A percentile compares a stretch with the other conserved stretches of the same genome.
Evolutionary conservation across 2,329 filamentous ascomycete species (phyloP).

Genomic region (Fusarium sp.): DNA sequence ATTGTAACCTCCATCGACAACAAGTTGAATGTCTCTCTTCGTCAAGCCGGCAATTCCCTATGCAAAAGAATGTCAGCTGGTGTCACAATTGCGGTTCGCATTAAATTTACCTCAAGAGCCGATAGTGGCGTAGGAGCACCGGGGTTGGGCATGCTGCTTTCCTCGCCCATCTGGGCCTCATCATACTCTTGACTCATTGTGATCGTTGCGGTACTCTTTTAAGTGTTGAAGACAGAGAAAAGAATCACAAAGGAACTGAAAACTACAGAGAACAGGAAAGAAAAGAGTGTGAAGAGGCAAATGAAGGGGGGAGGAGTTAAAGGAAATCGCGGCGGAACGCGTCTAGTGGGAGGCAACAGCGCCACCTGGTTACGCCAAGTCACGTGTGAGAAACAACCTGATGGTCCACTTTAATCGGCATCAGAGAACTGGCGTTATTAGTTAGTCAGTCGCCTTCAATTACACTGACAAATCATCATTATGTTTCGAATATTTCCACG

Average conservation of each 20-base stretch:
- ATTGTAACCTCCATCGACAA: constrained; percentile 92
- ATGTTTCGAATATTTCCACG: background rate
- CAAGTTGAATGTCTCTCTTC: constrained; percentile 93
- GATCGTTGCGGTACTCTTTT: background rate
- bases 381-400: constrained; percentile 49
- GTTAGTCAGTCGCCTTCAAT: background rate
- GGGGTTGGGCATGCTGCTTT: constrained; percentile 80
- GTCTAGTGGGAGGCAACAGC: constrained; percentile 49
- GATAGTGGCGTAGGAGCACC: constrained; percentile 93
- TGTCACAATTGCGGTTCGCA: background rate
- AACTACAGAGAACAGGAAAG: background rate
- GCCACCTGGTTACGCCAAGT: constrained; percentile 54
- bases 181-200: constrained; percentile 72
- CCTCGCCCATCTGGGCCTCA: constrained; percentile 74
- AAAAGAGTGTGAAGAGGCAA: constrained; percentile 28
- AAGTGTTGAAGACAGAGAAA: background rate
- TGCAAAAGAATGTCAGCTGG: constrained; percentile 20
- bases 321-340: constrained; percentile 54
- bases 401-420: background rate
- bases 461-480: background rate
- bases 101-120: constrained; percentile 80
- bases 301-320: constrained; percentile 43
- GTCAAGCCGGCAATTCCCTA: constrained; percentile 90
- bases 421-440: background rate
- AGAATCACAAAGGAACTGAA: background rate